phyloP scores from a whole-genome alignment of 345 rosid species.

The Erodium maritimum region DNA sequence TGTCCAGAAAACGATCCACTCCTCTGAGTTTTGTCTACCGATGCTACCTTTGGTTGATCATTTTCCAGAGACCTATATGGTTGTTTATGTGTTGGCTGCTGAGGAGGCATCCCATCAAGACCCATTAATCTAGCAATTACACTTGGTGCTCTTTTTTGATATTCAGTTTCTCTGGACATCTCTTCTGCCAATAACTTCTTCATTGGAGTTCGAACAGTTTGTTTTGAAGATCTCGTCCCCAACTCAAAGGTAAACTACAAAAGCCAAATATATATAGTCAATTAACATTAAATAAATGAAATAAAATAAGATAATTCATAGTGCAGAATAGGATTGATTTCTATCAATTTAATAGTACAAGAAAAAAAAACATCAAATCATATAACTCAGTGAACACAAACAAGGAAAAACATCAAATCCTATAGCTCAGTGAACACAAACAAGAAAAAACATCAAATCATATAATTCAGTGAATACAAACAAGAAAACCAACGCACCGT shows the following conservation, averaged over 20 bases:
- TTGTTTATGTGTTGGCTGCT: conserved; percentile 30
- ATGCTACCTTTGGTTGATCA: conserved; percentile 14
- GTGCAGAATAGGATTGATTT: conserved; percentile 1
- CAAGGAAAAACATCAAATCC: neutral
- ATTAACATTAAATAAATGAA: neutral
- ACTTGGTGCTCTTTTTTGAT: conserved; percentile 61
- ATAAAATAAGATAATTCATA: neutral
- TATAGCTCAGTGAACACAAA: conserved; percentile 4
- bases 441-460: neutral
- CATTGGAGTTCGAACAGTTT: conserved; percentile 39
- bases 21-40: conserved; percentile 23
- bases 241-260: conserved; percentile 38
- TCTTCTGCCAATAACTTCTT: conserved; percentile 69
- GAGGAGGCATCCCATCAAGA: conserved; percentile 71
- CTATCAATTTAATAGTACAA: conserved; percentile 2
- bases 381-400: conserved; percentile 5
- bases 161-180: conserved; percentile 64
- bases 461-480: conserved; percentile 6
- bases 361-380: neutral
- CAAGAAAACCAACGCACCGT: conserved; percentile 33
- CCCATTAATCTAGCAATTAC: conserved; percentile 94
- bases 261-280: conserved; percentile 6
- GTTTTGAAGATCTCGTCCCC: conserved; percentile 26
- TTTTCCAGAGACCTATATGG: conserved; percentile 30
- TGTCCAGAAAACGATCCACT: conserved; percentile 28